Evolutionary conservation across 768 basidiomycete species (phyloP), one percentile per base, ranked within the genome.

Genomic region (Rhodocollybia butyracea): DNA sequence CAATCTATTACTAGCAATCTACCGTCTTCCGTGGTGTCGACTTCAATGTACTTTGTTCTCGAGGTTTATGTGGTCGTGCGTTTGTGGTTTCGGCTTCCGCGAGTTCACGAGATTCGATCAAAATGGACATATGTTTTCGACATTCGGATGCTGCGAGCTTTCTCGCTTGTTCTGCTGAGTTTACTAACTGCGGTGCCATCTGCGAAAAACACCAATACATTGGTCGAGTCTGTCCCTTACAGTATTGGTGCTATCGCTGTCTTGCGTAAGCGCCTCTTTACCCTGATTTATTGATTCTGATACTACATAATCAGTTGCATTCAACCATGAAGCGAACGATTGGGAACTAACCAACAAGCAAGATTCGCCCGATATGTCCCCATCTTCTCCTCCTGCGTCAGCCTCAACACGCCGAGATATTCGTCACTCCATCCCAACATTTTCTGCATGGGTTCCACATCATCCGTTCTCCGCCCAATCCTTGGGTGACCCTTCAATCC

Each of bases 111-210:
- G 24, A 24, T 48, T 29, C 50, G 54, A 54, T 60, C 57, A 56
- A 50, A 60, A 57, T 32, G 59, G 52, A 51, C 55, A 48, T 59
- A 52, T 52, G 31, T 73, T 6, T 55, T 55, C 38, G 73, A 74
- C 57, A 56, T 67, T 19, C 61, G 68, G 19, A 60, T 76, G 22
- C 56, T 68, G 17, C 66, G 71, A 43, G 68, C 70, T 3, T 17
- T 69, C n/a, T 72, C 76, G 31, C 69, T 81, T n/a, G 43, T 80
- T 27, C 40, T 77, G 8, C 65, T 79, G 2, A 77, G 80, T 34
- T 53, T 77, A 15, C 54, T 77, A n/a, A 73, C 70, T 2, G 53
- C 76, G 32, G 73, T 71, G 3, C 75, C 77, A 26, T 62, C 64
- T 36, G 66, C 69, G 13, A 62, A 64, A 4, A 56, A 59, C 36